Evolutionary conservation across 148 eudicot genomes (phyloP).

Genomic region (Beta vulgaris): DNA sequence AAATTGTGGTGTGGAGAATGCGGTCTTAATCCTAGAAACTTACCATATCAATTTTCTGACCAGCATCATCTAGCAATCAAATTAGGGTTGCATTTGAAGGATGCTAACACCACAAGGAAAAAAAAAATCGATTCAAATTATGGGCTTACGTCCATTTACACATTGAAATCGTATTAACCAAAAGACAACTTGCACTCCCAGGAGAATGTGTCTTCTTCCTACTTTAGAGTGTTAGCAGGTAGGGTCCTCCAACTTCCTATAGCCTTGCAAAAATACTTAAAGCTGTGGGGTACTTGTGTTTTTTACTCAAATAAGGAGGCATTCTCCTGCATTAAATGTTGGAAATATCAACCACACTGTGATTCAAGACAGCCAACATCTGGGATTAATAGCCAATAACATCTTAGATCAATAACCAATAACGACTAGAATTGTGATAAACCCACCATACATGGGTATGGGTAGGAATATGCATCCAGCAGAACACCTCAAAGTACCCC

Average conservation of each 20-base stretch:
- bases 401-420: background rate
- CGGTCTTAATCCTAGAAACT: background rate
- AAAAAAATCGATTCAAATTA: background rate
- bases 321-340: background rate
- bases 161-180: background rate
- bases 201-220: background rate
- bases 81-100: background rate
- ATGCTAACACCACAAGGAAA: background rate
- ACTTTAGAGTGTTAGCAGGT: too few species aligned
- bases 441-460: background rate
- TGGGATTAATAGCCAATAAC: background rate
- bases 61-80: background rate
- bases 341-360: background rate
- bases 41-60: background rate
- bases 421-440: background rate
- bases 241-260: background rate
- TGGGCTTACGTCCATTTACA: background rate
- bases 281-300: background rate
- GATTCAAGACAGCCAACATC: background rate
- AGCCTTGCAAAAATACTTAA: background rate
- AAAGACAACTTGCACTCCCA: background rate
- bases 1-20: too few species aligned
- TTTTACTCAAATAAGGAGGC: background rate
- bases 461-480: background rate
- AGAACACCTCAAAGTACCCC: background rate